A percentile compares a stretch with the other conserved stretches of the same genome.
These are phyloP conservation scores for sweet orange (Citrus sinensis) DNA, from an alignment of 345 rosid species.

Conservation along the genomic window DVS_A1.0 CM039168.1:18255501-18256000, in stretches of 20 bases:
- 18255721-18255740: constrained; percentile 1
- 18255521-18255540: constrained; percentile 52
- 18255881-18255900: background rate
- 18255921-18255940: background rate
- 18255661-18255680: constrained; percentile 39
- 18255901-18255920: background rate
- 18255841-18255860: background rate
- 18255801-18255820: background rate
- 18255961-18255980: background rate
- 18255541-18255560: constrained; percentile 40
- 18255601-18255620: constrained; percentile 25
- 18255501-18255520: constrained; percentile 28
- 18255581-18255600: constrained; percentile 20
- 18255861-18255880: background rate
- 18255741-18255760: background rate
- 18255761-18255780: background rate
- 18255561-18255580: constrained; percentile 29
- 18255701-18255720: constrained; percentile 9
- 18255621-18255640: constrained; percentile 41
- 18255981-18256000: background rate
- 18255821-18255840: background rate
- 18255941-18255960: background rate
- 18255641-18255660: constrained; percentile 28
- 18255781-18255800: background rate
- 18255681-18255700: constrained; percentile 41